Conservation (phyloP, 2,329 filamentous ascomycete species). For the Biscogniauxia sp. region DNA sequence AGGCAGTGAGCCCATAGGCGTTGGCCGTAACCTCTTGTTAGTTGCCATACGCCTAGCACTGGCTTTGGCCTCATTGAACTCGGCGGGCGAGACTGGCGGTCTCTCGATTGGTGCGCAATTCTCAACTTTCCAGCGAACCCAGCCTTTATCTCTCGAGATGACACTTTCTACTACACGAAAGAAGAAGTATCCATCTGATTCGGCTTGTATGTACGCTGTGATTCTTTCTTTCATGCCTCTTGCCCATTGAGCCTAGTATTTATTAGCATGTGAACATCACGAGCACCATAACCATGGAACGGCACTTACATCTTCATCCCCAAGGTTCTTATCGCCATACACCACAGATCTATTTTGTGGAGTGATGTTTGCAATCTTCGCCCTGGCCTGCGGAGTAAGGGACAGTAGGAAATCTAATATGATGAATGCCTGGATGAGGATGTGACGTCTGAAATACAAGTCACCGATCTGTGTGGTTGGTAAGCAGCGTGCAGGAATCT, state of each 20-base stretch:
- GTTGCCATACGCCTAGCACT: constrained; percentile 64
- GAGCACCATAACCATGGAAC: too few relatives aligned
- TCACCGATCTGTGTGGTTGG: constrained; percentile 70
- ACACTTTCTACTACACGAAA: constrained; percentile 97
- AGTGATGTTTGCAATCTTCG: constrained; percentile 67
- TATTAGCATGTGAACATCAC: constrained; percentile 16
- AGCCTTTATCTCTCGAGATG: constrained; percentile 93
- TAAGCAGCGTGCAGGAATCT: constrained; percentile 8
- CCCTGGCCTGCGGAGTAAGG: constrained; percentile 76
- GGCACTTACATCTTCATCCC: constrained; percentile 74
- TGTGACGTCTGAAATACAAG: constrained; percentile 87
- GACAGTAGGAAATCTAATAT: constrained; percentile 94
- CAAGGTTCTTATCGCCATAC: constrained; percentile 71
- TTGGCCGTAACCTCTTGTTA: constrained; percentile 67
- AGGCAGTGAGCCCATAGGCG: constrained; percentile 70
- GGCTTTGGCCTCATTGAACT: constrained; percentile 68
- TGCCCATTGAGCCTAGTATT: constrained; percentile 73
- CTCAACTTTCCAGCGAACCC: constrained; percentile 98
- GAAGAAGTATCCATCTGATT: constrained; percentile 85
- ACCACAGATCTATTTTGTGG: constrained; percentile 81
- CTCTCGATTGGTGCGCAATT: constrained; percentile 84
- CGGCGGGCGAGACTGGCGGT: constrained; percentile 64
- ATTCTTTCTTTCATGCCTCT: constrained; percentile 74
- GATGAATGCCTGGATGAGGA: constrained; percentile 92
- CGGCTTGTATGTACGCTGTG: constrained; percentile 77